Conservation (phyloP, 2,329 filamentous ascomycete genomes). For the Colletotrichum lupini region DNA sequence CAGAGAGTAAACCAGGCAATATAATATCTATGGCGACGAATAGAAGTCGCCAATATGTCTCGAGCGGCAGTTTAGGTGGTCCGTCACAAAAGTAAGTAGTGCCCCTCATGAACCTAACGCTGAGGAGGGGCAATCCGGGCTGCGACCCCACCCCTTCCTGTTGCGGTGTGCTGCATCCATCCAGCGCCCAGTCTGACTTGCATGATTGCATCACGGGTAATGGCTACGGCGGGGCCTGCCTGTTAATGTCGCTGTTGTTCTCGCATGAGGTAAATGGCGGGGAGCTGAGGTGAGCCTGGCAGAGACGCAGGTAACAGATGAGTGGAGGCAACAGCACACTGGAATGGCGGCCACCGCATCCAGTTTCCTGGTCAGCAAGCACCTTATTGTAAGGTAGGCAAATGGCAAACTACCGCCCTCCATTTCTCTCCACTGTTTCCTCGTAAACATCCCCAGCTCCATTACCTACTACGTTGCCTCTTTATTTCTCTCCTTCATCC, state of each 20-base stretch:
- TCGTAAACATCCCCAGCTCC: constrained; percentile 28
- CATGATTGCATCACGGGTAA: constrained; percentile 35
- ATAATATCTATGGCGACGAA: background rate
- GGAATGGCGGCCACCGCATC: constrained; percentile 31
- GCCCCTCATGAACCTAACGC: background rate
- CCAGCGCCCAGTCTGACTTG: constrained; percentile 23
- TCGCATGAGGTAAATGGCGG: constrained; percentile 5
- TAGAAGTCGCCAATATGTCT: background rate
- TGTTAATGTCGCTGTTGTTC: background rate
- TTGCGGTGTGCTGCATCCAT: constrained; percentile 33
- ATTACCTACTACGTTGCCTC: background rate
- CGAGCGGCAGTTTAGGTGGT: background rate
- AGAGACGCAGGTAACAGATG: background rate
- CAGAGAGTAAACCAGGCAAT: background rate
- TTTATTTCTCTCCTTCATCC: constrained; percentile 18
- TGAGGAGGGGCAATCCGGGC: constrained; percentile 19
- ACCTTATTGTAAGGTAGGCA: background rate
- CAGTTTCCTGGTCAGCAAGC: constrained; percentile 2
- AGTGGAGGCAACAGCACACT: constrained; percentile 22
- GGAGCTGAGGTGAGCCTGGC: constrained; percentile 9
- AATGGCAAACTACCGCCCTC: background rate
- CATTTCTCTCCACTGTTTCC: constrained; percentile 31
- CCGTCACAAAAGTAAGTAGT: background rate
- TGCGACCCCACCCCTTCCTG: constrained; percentile 23
- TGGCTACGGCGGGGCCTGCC: constrained; percentile 26